Percentiles rank a stretch among this genome's conserved stretches.
Evolutionary conservation across 1,284 basidiomycete species (phyloP).

Genomic region (Schizophyllum amplum): DNA sequence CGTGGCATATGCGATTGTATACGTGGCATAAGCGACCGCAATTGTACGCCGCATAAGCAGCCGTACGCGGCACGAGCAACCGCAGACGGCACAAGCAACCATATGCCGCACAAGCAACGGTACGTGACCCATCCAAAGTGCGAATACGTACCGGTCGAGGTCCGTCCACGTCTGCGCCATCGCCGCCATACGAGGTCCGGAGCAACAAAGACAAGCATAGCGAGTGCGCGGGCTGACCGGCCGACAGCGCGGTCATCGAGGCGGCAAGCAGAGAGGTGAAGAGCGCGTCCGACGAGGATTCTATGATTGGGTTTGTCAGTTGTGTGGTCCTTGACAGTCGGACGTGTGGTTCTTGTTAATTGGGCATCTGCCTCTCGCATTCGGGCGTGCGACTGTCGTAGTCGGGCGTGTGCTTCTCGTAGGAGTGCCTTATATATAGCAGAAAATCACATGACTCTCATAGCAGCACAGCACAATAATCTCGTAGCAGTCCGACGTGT

Average conservation of each 20-base stretch:
- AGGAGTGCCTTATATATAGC: too few relatives aligned
- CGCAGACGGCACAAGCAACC: too few relatives aligned
- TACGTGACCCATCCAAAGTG: conserved; percentile 26
- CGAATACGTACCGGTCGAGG: conserved; percentile 36
- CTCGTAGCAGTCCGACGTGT: too few relatives aligned
- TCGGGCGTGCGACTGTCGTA: background rate
- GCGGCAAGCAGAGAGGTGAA: background rate
- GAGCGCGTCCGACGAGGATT: background rate
- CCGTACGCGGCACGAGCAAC: too few relatives aligned
- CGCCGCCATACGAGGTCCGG: conserved; percentile 61
- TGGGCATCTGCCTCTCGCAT: too few relatives aligned
- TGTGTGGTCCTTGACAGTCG: background rate
- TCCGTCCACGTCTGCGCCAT: conserved; percentile 58
- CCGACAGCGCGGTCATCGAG: conserved; percentile 18
- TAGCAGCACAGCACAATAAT: too few relatives aligned
- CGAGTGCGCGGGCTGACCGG: conserved; percentile 59
- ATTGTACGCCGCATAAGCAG: too few relatives aligned
- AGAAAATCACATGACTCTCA: too few relatives aligned
- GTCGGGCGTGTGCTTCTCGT: too few relatives aligned
- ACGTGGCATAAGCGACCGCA: too few relatives aligned
- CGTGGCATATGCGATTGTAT: too few relatives aligned
- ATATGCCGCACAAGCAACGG: too few relatives aligned
- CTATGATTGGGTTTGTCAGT: background rate
- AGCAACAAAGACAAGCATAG: conserved; percentile 74
- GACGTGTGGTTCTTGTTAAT: background rate